These are phyloP conservation scores for Claviceps spartinae DNA, from an alignment of 2,329 filamentous ascomycete genomes.

Conservation along the genomic window DNA sequence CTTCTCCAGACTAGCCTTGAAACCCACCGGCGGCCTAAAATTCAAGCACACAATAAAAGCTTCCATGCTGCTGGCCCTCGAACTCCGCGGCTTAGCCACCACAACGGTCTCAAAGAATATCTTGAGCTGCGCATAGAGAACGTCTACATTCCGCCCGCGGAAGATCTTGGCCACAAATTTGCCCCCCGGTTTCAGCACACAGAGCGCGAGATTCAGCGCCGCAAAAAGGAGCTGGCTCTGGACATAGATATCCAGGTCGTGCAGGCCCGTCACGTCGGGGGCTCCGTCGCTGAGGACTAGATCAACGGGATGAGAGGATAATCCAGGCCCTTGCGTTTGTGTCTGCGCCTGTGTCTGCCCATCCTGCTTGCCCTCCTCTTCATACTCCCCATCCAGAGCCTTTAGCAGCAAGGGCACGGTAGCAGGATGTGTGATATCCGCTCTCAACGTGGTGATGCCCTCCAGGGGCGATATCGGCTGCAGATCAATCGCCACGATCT, in stretches of 20 bases:
- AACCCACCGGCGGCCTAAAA: constrained; percentile 67
- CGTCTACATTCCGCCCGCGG: constrained; percentile 83
- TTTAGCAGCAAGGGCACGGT: constrained; percentile 81
- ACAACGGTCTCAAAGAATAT: constrained; percentile 75
- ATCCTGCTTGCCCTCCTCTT: constrained; percentile 20
- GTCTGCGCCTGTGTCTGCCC: constrained; percentile 23
- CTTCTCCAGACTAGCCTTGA: constrained; percentile 60
- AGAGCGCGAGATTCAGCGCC: constrained; percentile 82
- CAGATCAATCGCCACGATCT: constrained; percentile 90
- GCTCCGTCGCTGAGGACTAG: constrained; percentile 91
- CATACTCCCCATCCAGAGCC: constrained; percentile 64
- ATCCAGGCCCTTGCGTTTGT: neutral
- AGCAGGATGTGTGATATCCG: constrained; percentile 93
- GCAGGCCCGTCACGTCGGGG: constrained; percentile 88
- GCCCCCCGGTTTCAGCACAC: constrained; percentile 81
- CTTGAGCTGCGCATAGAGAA: constrained; percentile 87
- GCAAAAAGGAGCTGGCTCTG: constrained; percentile 92
- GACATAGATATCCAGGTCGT: constrained; percentile 96
- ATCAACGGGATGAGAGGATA: constrained; percentile 65
- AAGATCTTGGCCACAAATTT: constrained; percentile 99
- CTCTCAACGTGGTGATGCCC: constrained; percentile 81
- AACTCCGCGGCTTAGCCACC: constrained; percentile 87
- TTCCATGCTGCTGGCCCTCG: constrained; percentile 90
- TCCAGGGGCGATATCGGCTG: constrained; percentile 92
- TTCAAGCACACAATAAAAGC: constrained; percentile 92